A percentile compares a stretch with the other conserved stretches of the same genome.
Conservation (phyloP, 257 asterid species). For the Scutellaria galericulata region DNA sequence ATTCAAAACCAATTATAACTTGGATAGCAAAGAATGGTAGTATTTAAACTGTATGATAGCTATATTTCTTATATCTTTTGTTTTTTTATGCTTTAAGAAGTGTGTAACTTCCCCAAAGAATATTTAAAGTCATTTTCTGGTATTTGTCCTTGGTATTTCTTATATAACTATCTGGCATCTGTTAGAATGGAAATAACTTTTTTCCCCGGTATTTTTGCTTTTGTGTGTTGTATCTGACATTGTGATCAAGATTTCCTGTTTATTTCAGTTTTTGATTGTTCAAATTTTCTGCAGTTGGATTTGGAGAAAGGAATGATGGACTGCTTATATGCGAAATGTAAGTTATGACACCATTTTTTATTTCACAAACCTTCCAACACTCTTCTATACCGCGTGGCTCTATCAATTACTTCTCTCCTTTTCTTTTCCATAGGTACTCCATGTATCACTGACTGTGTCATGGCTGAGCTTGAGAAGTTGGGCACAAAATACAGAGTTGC, state of each 20-base stretch:
- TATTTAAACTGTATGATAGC: neutral
- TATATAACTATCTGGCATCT: neutral
- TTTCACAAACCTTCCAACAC: neutral
- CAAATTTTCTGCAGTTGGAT: slow-evolving; percentile 66
- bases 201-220: too few relatives aligned
- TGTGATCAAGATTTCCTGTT: neutral
- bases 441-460: slow-evolving; percentile 96
- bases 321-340: slow-evolving; percentile 96
- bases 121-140: neutral
- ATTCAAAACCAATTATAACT: neutral
- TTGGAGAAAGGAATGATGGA: slow-evolving; percentile 98
- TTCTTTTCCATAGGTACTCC: slow-evolving; percentile 74
- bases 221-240: neutral
- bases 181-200: neutral
- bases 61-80: neutral
- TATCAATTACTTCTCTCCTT: neutral
- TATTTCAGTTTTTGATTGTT: slow-evolving; percentile 19
- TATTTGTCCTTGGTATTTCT: neutral
- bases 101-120: neutral
- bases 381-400: slow-evolving; percentile 4
- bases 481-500: slow-evolving; percentile 96
- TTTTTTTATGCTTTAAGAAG: neutral
- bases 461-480: slow-evolving; percentile 99
- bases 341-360: slow-evolving; percentile 38
- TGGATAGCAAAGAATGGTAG: neutral